Conservation (phyloP, 2,329 filamentous ascomycete species). For the Waltergamsia citrina region DNA sequence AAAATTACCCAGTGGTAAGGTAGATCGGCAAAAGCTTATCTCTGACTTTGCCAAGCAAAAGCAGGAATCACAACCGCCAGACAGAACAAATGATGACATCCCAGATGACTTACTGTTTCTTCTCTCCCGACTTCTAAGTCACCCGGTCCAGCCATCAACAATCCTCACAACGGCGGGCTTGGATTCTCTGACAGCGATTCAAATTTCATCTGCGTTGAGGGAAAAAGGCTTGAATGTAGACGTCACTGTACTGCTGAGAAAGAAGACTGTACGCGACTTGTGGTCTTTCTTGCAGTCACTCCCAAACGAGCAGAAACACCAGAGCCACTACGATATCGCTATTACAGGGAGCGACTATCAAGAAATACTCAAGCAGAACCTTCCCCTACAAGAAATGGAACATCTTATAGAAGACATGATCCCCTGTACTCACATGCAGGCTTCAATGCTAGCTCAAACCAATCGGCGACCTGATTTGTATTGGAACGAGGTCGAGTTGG, state of each 20-base stretch:
- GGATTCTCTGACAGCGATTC: constrained; percentile 41
- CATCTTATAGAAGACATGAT: constrained; percentile 30
- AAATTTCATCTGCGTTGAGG: constrained; percentile 54
- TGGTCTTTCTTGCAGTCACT: constrained; percentile 7
- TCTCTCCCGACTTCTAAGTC: constrained; percentile 30
- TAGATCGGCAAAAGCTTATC: constrained; percentile 60
- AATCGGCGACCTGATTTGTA: constrained; percentile 50
- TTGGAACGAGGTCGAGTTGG: constrained; percentile 67
- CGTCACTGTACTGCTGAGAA: constrained; percentile 52
- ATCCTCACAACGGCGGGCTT: constrained; percentile 46
- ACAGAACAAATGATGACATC: background rate
- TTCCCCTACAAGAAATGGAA: constrained; percentile 8
- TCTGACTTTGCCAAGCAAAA: constrained; percentile 27
- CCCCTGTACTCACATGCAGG: constrained; percentile 64
- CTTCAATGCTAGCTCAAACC: constrained; percentile 74
- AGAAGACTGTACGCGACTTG: constrained; percentile 30
- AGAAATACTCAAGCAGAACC: constrained; percentile 9
- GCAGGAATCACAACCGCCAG: background rate
- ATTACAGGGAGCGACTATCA: constrained; percentile 9
- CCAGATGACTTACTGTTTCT: constrained; percentile 12
- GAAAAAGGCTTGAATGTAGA: constrained; percentile 41
- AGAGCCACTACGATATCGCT: too few relatives aligned
- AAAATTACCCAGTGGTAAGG: constrained; percentile 72
- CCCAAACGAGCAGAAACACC: too few relatives aligned
- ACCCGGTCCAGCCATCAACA: constrained; percentile 22